A percentile compares a stretch with the other conserved stretches of the same genome.
Conservation (phyloP, 495 filamentous ascomycete species). For the Penicillium paradoxum region DNA sequence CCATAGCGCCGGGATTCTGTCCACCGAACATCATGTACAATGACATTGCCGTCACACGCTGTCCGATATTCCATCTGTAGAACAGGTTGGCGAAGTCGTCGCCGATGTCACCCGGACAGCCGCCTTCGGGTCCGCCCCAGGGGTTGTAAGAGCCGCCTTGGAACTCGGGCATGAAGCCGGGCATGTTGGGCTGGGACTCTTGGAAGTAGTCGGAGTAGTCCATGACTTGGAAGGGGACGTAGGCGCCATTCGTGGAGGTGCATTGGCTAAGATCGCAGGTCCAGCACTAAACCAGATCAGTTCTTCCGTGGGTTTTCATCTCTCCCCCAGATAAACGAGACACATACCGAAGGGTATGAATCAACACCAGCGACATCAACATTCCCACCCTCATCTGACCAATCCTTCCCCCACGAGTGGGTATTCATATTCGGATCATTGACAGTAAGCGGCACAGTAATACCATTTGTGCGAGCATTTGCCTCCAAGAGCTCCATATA, state of each 20-base stretch:
- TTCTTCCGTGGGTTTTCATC: no score
- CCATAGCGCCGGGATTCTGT: constrained; percentile 52
- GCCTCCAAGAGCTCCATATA: constrained; percentile 55
- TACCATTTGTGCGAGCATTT: constrained; percentile 47
- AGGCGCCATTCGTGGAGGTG: constrained; percentile 50
- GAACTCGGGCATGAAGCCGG: constrained; percentile 58
- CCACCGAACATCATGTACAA: constrained; percentile 61
- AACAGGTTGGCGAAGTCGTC: constrained; percentile 56
- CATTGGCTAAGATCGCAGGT: constrained; percentile 54
- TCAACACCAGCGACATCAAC: constrained; percentile 55
- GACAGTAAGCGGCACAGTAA: constrained; percentile 48
- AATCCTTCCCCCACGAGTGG: constrained; percentile 52
- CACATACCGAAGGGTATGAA: constrained; percentile 48
- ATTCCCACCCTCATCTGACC: constrained; percentile 48
- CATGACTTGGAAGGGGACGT: constrained; percentile 47
- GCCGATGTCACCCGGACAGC: constrained; percentile 41
- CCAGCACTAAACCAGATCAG: constrained; percentile 41
- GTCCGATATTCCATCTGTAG: constrained; percentile 54
- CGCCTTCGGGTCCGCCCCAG: constrained; percentile 54
- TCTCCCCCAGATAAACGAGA: neutral
- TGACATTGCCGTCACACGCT: constrained; percentile 48
- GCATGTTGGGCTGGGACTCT: constrained; percentile 46
- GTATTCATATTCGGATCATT: constrained; percentile 53
- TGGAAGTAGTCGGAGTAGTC: constrained; percentile 55
- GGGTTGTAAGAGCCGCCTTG: constrained; percentile 61